A percentile compares a stretch with the other conserved stretches of the same genome.
Conservation (phyloP, 2,329 filamentous ascomycete species). For the Drechslera avenae region DNA sequence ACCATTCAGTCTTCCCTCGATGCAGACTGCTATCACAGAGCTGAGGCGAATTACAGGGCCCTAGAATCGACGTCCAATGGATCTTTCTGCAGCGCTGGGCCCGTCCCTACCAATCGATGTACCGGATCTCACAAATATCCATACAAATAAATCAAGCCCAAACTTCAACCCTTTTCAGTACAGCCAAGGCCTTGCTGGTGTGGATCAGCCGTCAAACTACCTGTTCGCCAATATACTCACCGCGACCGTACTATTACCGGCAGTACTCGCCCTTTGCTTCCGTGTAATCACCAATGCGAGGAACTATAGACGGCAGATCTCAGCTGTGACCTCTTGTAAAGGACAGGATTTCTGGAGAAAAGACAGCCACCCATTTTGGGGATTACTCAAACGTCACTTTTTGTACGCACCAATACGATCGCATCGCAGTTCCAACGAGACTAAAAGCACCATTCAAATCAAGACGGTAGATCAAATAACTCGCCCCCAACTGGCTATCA, state of each 20-base stretch:
- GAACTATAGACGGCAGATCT: constrained; percentile 17
- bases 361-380: constrained; percentile 15
- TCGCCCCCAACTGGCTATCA: constrained; percentile 49
- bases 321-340: constrained; percentile 10
- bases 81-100: background rate
- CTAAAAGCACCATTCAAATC: constrained; percentile 27
- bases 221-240: constrained; percentile 34
- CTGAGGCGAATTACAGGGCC: background rate
- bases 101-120: background rate
- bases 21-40: background rate
- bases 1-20: background rate
- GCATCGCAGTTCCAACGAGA: constrained; percentile 46
- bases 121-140: constrained; percentile 3
- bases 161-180: constrained; percentile 34
- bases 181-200: constrained; percentile 51
- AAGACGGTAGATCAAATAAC: constrained; percentile 32
- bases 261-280: constrained; percentile 7
- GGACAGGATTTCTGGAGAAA: constrained; percentile 20
- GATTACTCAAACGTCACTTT: constrained; percentile 47
- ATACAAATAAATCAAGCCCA: constrained; percentile 8
- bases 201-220: constrained; percentile 52
- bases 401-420: constrained; percentile 49
- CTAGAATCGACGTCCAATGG: background rate
- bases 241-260: constrained; percentile 14
- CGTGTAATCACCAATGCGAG: constrained; percentile 8